These are phyloP conservation scores for Aspergillus sclerotioniger DNA, from an alignment of 495 filamentous ascomycete genomes.

Conservation along the genomic window DNA sequence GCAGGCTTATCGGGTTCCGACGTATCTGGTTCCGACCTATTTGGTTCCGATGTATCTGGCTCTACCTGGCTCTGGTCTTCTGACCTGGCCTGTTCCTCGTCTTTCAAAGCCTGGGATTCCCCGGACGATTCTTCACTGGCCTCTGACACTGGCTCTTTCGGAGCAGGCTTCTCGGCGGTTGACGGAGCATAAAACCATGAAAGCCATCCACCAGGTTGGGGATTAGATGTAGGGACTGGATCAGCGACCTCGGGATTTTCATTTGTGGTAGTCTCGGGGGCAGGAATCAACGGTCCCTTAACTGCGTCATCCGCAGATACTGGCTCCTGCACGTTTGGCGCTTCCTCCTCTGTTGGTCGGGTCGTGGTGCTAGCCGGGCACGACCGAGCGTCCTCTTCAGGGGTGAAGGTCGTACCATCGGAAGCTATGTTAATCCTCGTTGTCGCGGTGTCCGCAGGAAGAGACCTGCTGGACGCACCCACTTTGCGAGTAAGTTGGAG, in stretches of 20 bases:
- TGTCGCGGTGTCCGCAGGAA: conserved; percentile 47
- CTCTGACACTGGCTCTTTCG: conserved; percentile 14
- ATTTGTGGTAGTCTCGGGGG: conserved; percentile 2
- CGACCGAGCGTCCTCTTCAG: conserved; percentile 26
- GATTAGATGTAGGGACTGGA: conserved; percentile 17
- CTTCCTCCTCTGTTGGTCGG: conserved; percentile 25
- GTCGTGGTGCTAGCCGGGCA: conserved; percentile 19
- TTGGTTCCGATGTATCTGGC: conserved; percentile 14
- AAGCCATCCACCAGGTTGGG: conserved; percentile 53
- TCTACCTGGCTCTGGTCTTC: conserved; percentile 16
- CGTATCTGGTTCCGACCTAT: too few relatives aligned
- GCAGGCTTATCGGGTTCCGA: conserved; percentile 22
- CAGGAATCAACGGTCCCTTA: conserved; percentile 17
- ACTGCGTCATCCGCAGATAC: conserved; percentile 20
- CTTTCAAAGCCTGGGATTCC: conserved; percentile 20
- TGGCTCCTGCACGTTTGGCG: conserved; percentile 14
- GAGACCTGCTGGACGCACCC: conserved; percentile 43
- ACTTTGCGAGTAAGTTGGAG: conserved; percentile 43
- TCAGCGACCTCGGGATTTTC: conserved; percentile 11
- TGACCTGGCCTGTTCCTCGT: conserved; percentile 19
- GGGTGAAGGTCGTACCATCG: conserved; percentile 40
- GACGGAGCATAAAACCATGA: conserved; percentile 52
- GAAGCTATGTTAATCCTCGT: conserved; percentile 52
- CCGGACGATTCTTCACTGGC: conserved; percentile 20
- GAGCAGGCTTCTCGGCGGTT: conserved; percentile 10